Evolutionary conservation across 139 green algal genomes (phyloP).

Genomic region (Chlamydomonas incerta): DNA sequence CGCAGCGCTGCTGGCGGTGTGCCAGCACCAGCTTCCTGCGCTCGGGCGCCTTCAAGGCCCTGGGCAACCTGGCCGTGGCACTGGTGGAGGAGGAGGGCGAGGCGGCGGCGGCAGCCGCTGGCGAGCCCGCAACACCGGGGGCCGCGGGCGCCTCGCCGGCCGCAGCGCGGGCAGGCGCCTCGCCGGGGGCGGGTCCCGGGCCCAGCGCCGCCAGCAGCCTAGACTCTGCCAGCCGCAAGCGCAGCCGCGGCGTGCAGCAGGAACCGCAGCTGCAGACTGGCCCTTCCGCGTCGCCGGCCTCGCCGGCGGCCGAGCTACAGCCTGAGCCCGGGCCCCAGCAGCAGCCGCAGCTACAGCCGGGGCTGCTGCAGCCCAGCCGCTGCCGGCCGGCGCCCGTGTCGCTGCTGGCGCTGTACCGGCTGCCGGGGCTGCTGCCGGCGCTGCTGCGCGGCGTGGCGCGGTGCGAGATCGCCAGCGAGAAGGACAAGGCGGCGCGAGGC

Average conservation of each 20-base stretch:
- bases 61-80: conserved; percentile 12
- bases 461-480: not conserved
- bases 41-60: conserved; percentile 6
- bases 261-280: too few relatives aligned
- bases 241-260: too few relatives aligned
- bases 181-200: too few relatives aligned
- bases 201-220: not conserved
- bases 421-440: conserved; percentile 34
- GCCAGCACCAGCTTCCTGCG: conserved; percentile 33
- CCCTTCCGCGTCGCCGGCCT: too few relatives aligned
- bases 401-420: not conserved
- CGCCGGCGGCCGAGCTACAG: too few relatives aligned
- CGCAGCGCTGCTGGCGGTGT: conserved; percentile 31
- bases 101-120: not conserved
- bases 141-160: not conserved
- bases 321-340: too few relatives aligned
- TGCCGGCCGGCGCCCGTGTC: conserved; percentile 21
- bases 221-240: too few relatives aligned
- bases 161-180: not conserved
- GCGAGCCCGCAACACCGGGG: not conserved
- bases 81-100: not conserved
- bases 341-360: not conserved
- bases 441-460: not conserved
- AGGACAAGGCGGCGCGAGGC: too few relatives aligned
- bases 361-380: conserved; percentile 17